These are phyloP conservation scores for Botrytis cinerea DNA, from an alignment of 2,329 filamentous ascomycete species.

Conservation along the genomic window DNA sequence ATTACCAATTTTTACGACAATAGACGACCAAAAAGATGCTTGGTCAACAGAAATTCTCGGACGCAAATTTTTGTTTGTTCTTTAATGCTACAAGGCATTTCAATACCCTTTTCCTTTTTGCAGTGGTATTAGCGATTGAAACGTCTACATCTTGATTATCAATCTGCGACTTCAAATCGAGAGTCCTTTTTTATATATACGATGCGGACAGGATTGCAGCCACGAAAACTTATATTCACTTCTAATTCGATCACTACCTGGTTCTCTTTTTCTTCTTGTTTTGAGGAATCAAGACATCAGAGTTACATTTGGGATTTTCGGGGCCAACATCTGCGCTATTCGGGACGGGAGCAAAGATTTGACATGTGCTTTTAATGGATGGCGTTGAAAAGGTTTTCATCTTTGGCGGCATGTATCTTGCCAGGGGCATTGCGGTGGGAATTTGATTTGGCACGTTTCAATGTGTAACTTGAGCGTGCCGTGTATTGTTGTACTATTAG, in stretches of 20 bases:
- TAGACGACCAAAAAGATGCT: slow-evolving; percentile 14
- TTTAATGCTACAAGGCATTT: slow-evolving; percentile 5
- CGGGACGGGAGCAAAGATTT: slow-evolving; percentile 17
- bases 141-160: neutral
- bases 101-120: slow-evolving; percentile 5
- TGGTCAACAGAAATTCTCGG: slow-evolving; percentile 7
- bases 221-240: slow-evolving; percentile 3
- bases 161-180: slow-evolving; percentile 5
- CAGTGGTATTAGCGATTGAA: neutral
- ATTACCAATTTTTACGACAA: slow-evolving; percentile 14
- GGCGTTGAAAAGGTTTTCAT: slow-evolving; percentile 22
- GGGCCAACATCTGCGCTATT: neutral
- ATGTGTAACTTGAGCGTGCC: neutral
- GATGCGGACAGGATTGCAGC: neutral
- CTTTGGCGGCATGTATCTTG: slow-evolving; percentile 11
- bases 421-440: slow-evolving; percentile 6
- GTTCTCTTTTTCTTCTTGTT: neutral
- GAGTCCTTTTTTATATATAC: neutral
- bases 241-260: slow-evolving; percentile 14
- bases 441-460: slow-evolving; percentile 2
- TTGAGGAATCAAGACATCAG: neutral
- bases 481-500: slow-evolving; percentile 20
- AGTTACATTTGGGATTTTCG: neutral
- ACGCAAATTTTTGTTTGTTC: neutral
- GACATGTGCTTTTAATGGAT: slow-evolving; percentile 14